Conservation (phyloP, 441 rosid species). For the Brassica balearica region DNA sequence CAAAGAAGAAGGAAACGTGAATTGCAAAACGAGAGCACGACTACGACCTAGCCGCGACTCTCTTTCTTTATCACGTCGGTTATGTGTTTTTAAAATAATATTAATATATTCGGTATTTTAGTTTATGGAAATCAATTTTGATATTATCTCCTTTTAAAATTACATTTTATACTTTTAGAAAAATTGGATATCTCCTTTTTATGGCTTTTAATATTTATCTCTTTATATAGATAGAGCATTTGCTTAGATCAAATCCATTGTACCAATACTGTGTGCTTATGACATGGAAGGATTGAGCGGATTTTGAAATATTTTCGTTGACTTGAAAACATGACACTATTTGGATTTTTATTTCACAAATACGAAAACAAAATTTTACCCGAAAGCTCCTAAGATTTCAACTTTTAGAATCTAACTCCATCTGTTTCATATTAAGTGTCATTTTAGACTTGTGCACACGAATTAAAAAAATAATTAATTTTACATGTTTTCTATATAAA, state of each 20-base stretch:
- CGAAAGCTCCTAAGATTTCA: background rate
- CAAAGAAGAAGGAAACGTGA: constrained; percentile 39
- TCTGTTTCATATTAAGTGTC: no score
- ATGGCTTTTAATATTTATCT: background rate
- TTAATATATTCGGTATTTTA: background rate
- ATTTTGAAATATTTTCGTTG: background rate
- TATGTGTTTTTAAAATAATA: background rate
- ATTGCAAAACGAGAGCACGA: constrained; percentile 38
- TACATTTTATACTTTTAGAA: background rate
- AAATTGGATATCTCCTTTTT: background rate
- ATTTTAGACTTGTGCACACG: no score
- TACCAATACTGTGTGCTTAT: background rate
- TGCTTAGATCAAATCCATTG: background rate
- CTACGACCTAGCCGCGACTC: constrained; percentile 40
- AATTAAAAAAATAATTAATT: no score
- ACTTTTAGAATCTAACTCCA: background rate
- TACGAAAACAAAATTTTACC: background rate
- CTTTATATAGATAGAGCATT: background rate
- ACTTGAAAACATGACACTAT: constrained; percentile 1
- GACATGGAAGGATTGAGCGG: background rate
- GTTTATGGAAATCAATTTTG: background rate
- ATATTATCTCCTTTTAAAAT: background rate
- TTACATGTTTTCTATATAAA: no score
- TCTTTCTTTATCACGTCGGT: constrained; percentile 19
- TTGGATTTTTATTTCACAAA: constrained; percentile 11